phyloP scores from a whole-genome alignment of 2,329 filamentous ascomycete species.

The Metarhizium humberi region DNA sequence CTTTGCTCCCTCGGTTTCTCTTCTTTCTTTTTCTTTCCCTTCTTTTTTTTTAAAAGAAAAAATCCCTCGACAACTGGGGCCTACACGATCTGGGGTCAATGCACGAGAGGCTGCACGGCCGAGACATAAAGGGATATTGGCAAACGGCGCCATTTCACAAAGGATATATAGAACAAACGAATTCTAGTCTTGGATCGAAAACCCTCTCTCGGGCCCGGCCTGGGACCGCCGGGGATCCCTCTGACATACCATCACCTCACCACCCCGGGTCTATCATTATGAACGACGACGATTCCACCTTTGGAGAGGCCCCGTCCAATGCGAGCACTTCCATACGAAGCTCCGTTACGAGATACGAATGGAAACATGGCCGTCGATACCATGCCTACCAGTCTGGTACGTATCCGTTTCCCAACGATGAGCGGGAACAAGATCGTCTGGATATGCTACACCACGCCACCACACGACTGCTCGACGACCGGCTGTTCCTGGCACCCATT shows the following conservation, averaged over 20 bases:
- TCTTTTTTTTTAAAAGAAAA: neutral
- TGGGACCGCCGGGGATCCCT: neutral
- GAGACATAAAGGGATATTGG: neutral
- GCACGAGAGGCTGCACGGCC: neutral
- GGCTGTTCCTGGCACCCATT: constrained; percentile 27
- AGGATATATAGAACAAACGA: neutral
- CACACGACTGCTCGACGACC: constrained; percentile 21
- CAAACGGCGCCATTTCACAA: neutral
- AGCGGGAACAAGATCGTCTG: constrained; percentile 27
- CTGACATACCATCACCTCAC: neutral
- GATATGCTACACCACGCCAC: constrained; percentile 29
- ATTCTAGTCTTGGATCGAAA: neutral
- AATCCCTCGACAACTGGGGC: neutral
- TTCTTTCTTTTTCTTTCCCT: neutral
- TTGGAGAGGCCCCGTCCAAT: constrained; percentile 8
- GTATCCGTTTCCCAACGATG: constrained; percentile 29
- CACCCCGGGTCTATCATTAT: neutral
- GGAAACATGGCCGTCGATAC: constrained; percentile 31
- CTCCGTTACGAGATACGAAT: constrained; percentile 24
- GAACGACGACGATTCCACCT: constrained; percentile 9
- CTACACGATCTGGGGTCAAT: neutral
- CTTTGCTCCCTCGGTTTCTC: neutral
- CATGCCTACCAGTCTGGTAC: constrained; percentile 27
- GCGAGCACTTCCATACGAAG: constrained; percentile 20
- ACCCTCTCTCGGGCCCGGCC: neutral